Percentiles rank a stretch among this genome's conserved stretches.
Conservation (phyloP, 768 basidiomycete genomes). For the Pluteus cervinus region DNA sequence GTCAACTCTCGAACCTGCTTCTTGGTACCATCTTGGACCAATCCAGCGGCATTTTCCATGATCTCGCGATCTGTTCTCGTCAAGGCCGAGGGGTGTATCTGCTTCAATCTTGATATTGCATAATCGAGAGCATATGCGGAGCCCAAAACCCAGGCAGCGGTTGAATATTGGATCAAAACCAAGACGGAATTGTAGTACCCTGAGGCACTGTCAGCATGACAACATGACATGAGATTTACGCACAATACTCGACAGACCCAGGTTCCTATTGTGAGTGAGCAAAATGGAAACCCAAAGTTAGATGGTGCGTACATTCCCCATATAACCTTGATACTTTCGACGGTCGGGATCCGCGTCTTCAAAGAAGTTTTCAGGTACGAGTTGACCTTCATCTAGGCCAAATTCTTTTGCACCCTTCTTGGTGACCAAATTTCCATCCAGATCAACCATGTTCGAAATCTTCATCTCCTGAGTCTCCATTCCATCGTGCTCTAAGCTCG, state of each 20-base stretch:
- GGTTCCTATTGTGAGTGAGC: conserved; percentile 11
- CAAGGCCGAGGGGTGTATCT: too few relatives aligned
- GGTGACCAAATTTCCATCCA: too few relatives aligned
- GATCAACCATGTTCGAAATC: too few relatives aligned
- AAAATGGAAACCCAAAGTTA: background rate
- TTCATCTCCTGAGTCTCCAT: too few relatives aligned
- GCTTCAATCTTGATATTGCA: background rate
- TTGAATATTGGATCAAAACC: conserved; percentile 18
- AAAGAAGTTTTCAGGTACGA: conserved; percentile 30
- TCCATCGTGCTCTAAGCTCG: too few relatives aligned
- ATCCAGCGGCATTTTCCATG: too few relatives aligned
- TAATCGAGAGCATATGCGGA: background rate
- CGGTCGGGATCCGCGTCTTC: conserved; percentile 26
- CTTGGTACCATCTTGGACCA: too few relatives aligned
- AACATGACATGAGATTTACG: conserved; percentile 4
- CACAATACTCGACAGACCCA: conserved; percentile 24
- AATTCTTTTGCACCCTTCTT: too few relatives aligned
- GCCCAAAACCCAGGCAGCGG: conserved; percentile 1
- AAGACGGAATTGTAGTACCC: conserved; percentile 24
- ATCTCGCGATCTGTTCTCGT: too few relatives aligned
- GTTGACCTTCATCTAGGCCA: conserved; percentile 14
- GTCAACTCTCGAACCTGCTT: too few relatives aligned
- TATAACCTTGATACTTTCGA: conserved; percentile 33
- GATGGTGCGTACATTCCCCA: conserved; percentile 29
- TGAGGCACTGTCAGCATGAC: conserved; percentile 11